Base-by-base conservation (phyloP, 495 filamentous ascomycete genomes). In the Aspergillus haitiensis region DNA sequence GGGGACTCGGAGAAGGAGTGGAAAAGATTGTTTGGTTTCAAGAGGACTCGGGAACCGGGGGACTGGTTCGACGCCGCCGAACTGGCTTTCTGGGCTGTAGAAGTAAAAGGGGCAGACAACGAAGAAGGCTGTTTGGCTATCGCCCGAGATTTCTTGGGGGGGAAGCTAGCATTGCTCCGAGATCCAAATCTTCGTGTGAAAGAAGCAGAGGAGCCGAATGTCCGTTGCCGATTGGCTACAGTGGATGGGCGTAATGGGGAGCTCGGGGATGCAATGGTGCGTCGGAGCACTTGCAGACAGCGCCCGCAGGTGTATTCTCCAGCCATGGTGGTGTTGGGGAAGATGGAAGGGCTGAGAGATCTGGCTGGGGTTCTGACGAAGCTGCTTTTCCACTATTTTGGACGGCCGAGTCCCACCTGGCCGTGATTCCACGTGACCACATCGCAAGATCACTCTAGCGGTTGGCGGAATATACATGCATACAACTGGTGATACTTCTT, bases 1-100 rank as follows among this genome's bases (percentile, higher is more conserved):
- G 95, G 94, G 4, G 94, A 98, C 63, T 87, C 79, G 31, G 94
- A 88, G 72, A 93, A 95, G 18, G 86, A 81, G 75, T 99, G 93
- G 78, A 97, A 97, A 52, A 99, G 88, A 70, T 97, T 90, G 73
- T 96, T 84, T 18, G 83, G 80, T 62, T 82, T 78, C 47, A 97
- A 81, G 37, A 94, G 76, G 13, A 79, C 73, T 50, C 78, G 67
- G n/a, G 69, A 50, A 48, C 73, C 69, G 39, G 64, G 44, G 11
- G 67, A 61, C 18, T 62, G 27, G 2, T 59, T 63, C 11, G 66
- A 62, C 3, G 72, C 60, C 7, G 67, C 70, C 21, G 67, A 72
- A 1, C 63, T 64, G 10, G 71, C 67, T 37, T 64, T 69, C 59
- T 73, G 70, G 5, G 65, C 44, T 21, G 62, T 46, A 4, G 66